Percentiles rank a stretch among this genome's conserved stretches.
Evolutionary conservation across 768 basidiomycete species (phyloP).

Genomic region (Rhodotorula paludigena): DNA sequence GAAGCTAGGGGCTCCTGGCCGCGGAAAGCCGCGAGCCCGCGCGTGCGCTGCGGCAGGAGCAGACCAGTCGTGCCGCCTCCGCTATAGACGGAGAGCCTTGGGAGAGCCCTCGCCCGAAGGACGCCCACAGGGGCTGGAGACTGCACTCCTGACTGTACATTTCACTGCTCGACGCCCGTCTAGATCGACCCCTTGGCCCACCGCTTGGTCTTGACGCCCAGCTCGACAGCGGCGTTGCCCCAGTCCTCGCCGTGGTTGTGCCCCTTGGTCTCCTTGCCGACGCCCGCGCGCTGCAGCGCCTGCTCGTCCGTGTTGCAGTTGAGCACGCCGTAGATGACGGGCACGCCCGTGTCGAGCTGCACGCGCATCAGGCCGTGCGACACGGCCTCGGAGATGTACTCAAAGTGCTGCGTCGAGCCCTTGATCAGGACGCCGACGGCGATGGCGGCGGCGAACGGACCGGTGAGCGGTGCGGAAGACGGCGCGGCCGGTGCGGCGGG

Average conservation of each 20-base stretch:
- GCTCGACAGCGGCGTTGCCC: constrained; percentile 90
- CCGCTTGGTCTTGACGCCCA: constrained; percentile 39
- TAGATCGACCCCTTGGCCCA: constrained; percentile 35
- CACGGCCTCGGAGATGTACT: constrained; percentile 94
- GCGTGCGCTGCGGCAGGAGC: no score
- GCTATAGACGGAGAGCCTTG: no score
- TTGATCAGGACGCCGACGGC: constrained; percentile 98
- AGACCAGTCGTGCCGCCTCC: no score
- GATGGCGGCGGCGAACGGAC: constrained; percentile 89
- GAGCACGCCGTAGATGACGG: constrained; percentile 93
- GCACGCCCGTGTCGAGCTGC: constrained; percentile 85
- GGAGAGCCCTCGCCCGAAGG: no score
- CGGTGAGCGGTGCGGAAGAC: constrained; percentile 48
- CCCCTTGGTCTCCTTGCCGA: constrained; percentile 66
- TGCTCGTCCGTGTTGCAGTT: constrained; percentile 90
- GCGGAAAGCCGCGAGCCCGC: no score
- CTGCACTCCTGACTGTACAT: neutral
- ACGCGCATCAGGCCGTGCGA: constrained; percentile 90
- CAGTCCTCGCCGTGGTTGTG: constrained; percentile 99
- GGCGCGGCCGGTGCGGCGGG: constrained; percentile 53
- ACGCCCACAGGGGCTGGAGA: neutral
- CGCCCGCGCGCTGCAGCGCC: constrained; percentile 86
- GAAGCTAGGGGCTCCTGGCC: no score
- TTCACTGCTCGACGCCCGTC: neutral
- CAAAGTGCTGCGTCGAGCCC: constrained; percentile 97